Evolutionary conservation across 441 rosid genomes (phyloP), one percentile per base, ranked within the genome.

Genomic region (Pelargonium myrrhifolium): DNA sequence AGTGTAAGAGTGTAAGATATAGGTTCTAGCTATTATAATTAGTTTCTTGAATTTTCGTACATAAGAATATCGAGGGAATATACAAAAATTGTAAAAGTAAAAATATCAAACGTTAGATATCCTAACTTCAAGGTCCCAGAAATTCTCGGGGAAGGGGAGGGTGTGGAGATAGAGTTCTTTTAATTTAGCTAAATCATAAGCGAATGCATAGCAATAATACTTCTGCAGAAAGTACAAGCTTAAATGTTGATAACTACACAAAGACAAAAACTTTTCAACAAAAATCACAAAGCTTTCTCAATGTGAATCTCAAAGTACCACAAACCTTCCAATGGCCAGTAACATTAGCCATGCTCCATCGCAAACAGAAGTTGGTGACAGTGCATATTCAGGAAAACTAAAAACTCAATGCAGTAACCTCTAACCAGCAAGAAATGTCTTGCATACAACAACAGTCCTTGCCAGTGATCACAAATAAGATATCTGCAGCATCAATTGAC

Each of bases 281-380:
- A 22, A 17, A 53, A 22, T 6, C 7, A 9, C 10, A 53, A 49
- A 24, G 24, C 59, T 53, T 56, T 18, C 53, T 37, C 42, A 37
- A 37, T 37, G 7, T 37, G 42, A 43, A 47, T 76, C 43, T 65
- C 55, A 71, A 55, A 4, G 66, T 21, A 43, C 49, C 65, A 56
- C 58, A 47, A 66, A 47, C 67, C 65, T 22, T 49, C 42, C 10
- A 14, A 61, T 22, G 37, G 49, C 63, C 26, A 31, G 68, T 62
- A 59, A 65, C 9, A 47, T 71, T 66, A 74, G 64, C 82, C 76
- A 72, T 58, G 74, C 74, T 76, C 77, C 80, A 67, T 59, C 62
- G 67, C 28, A 61, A 39, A 47, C 37, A 68, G 40, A 73, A 42
- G 70, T 64, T 43, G 37, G 47, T 35, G 15, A 68, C 66, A 56